These are phyloP conservation scores for Neltuma alba DNA, from an alignment of 306 rosid genomes.

Conservation along the genomic window DNA sequence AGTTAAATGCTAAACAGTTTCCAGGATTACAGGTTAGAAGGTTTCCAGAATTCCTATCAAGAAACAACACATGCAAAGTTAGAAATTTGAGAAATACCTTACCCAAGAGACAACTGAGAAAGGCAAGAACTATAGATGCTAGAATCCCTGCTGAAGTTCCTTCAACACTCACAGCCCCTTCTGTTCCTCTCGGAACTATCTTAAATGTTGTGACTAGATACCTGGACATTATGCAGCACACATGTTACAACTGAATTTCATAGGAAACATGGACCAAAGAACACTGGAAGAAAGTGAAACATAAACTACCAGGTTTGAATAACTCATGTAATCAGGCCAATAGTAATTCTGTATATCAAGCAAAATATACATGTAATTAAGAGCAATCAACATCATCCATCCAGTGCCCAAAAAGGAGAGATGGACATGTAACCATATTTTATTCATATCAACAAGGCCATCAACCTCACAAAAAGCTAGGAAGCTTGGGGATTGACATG, in stretches of 20 bases:
- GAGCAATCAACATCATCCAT: background rate
- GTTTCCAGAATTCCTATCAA: background rate
- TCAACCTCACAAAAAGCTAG: background rate
- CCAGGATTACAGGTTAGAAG: background rate
- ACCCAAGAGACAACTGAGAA: constrained; percentile 62
- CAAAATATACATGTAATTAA: background rate
- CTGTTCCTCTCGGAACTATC: constrained; percentile 97
- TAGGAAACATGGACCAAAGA: constrained; percentile 21
- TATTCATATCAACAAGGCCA: background rate
- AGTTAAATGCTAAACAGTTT: background rate
- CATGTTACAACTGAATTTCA: constrained; percentile 21
- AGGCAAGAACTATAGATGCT: constrained; percentile 78
- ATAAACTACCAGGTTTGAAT: background rate
- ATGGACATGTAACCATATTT: background rate
- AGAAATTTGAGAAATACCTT: constrained; percentile 59
- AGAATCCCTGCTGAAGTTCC: constrained; percentile 94
- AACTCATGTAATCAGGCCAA: background rate
- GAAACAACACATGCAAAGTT: background rate
- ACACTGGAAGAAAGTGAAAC: background rate
- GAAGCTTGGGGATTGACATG: background rate
- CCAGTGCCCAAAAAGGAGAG: background rate
- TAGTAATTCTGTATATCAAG: background rate
- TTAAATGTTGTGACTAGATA: constrained; percentile 86
- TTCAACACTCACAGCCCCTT: constrained; percentile 93
- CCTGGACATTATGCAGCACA: constrained; percentile 50